phyloP scores from a whole-genome alignment of 805 yeast species.

The Wilhelminamyces savonicus region DNA sequence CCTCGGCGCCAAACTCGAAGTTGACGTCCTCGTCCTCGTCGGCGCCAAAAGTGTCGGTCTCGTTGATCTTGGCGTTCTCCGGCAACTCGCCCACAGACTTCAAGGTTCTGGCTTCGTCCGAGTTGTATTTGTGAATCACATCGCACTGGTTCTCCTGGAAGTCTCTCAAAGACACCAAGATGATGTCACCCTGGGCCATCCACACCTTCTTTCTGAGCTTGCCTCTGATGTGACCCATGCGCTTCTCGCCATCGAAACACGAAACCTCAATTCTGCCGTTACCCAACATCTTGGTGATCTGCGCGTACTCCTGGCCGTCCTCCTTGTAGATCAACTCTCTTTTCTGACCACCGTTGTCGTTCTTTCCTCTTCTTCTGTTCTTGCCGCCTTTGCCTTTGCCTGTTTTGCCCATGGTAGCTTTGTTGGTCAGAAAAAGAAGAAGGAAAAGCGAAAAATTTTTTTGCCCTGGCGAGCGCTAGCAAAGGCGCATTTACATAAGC shows the following conservation, averaged over 20 bases:
- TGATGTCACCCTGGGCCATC: constrained; percentile 99
- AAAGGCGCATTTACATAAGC: constrained; percentile 1
- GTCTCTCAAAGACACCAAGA: constrained; percentile 92
- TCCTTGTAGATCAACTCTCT: constrained; percentile 90
- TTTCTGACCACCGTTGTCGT: constrained; percentile 83
- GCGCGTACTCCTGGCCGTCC: constrained; percentile 98
- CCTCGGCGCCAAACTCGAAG: constrained; percentile 95
- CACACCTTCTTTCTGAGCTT: constrained; percentile 98
- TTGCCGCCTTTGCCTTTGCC: constrained; percentile 83
- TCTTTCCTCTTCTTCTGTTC: constrained; percentile 98
- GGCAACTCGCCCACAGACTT: constrained; percentile 96
- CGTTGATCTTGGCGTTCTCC: constrained; percentile 94
- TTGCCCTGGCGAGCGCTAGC: background rate
- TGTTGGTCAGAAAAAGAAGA: constrained; percentile 1
- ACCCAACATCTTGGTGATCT: constrained; percentile 96
- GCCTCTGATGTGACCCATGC: constrained; percentile 98
- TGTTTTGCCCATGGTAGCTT: constrained; percentile 60
- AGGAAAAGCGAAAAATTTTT: constrained; percentile 1
- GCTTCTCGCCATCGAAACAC: constrained; percentile 89
- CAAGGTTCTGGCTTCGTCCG: constrained; percentile 96
- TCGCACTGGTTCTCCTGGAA: constrained; percentile 98
- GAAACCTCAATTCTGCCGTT: constrained; percentile 93
- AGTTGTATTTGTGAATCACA: constrained; percentile 91
- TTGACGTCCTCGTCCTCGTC: constrained; percentile 97
- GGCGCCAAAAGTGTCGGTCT: constrained; percentile 93